Base-by-base conservation (phyloP, 2,329 filamentous ascomycete genomes). In the Ophioceras dolichostomum region DNA sequence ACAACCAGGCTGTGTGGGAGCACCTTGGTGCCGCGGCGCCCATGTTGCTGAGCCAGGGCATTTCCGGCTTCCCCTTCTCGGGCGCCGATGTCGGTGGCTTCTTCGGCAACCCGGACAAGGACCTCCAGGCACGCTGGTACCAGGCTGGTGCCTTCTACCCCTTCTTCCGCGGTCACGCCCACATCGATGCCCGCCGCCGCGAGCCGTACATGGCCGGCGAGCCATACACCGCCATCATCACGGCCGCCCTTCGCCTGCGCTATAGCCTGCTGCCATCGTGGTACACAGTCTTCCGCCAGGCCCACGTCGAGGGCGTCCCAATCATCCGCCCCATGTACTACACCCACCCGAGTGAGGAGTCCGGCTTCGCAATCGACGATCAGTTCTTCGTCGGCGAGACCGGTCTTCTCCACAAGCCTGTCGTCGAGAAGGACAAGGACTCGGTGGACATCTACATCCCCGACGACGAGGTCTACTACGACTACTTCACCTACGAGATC, bases 41-140 rank as follows among this genome's bases (percentile, higher is more conserved):
- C 18, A 98, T 98, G 91, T 68, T 94, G 18, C 66, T 98, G 29
- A 91, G 83, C 57, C 84, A 94, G 53, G 88, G 89, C 39, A 87
- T 98, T 47, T 78, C 86, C 2, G 91, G 91, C 7, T 96, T 83
- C 58, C 91, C 91, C 10, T 96, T 96, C 52, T 78, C 86, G 1
- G 91, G 91, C 39, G 91, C 91, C 37, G 91, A 98, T 61, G 88
- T 98, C 35, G 91, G 88, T 40, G 91, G 91, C 20, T 98, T 98
- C 70, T 98, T 98, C 51, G 89, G 91, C 39, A 95, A 98, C 60
- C 91, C 91, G 0, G 83, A 83, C 49, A 88, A 88, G 52, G 89
- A 98, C 42, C 73, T 98, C 17, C 71, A 94, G 48, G 83, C 84
- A 10, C 79, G 91, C 28, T 98, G 91, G 91, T 98, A 94, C 61